phyloP scores from a whole-genome alignment of 805 yeast genomes.

The Cyberlindnera nakhonratchasimensis region DNA sequence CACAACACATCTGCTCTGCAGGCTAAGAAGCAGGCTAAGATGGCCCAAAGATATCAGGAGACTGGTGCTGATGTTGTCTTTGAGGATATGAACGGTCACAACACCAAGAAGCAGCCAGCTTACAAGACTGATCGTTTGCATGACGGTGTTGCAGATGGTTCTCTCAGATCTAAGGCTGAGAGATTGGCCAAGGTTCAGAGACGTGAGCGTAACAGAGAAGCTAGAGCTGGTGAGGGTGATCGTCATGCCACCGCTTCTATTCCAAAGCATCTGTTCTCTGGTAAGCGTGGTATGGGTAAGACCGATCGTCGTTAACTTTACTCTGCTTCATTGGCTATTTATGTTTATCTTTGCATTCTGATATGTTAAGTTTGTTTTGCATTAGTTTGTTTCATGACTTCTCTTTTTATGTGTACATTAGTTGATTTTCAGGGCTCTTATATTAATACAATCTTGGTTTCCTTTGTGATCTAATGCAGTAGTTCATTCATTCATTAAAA shows the following conservation, averaged over 20 bases:
- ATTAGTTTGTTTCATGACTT: slow-evolving; percentile 31
- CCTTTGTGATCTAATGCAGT: slow-evolving; percentile 52
- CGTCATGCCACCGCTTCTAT: slow-evolving; percentile 79
- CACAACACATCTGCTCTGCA: slow-evolving; percentile 73
- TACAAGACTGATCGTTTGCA: slow-evolving; percentile 75
- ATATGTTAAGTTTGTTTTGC: slow-evolving; percentile 13
- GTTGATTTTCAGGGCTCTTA: slow-evolving; percentile 4
- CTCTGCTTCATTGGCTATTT: neutral
- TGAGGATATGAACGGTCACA: slow-evolving; percentile 26
- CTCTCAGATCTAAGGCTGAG: slow-evolving; percentile 77
- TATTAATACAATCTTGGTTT: slow-evolving; percentile 44
- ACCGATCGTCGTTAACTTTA: slow-evolving; percentile 72
- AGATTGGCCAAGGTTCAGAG: slow-evolving; percentile 85
- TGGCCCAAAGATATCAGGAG: slow-evolving; percentile 38
- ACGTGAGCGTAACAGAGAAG: slow-evolving; percentile 88
- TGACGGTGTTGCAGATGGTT: slow-evolving; percentile 84
- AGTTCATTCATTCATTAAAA: slow-evolving; percentile 31
- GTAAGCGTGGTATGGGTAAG: slow-evolving; percentile 95
- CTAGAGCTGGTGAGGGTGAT: slow-evolving; percentile 95
- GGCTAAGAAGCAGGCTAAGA: slow-evolving; percentile 43
- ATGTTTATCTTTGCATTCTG: slow-evolving; percentile 1
- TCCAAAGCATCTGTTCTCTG: slow-evolving; percentile 93
- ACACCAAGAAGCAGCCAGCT: slow-evolving; percentile 30
- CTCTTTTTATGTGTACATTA: slow-evolving; percentile 1
- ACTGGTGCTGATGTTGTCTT: slow-evolving; percentile 68